Percentiles rank a stretch among this genome's conserved stretches.
These are phyloP conservation scores for Linnemannia schmuckeri DNA, from an alignment of 192 early-diverging fungal species.

Conservation along the genomic window DNA sequence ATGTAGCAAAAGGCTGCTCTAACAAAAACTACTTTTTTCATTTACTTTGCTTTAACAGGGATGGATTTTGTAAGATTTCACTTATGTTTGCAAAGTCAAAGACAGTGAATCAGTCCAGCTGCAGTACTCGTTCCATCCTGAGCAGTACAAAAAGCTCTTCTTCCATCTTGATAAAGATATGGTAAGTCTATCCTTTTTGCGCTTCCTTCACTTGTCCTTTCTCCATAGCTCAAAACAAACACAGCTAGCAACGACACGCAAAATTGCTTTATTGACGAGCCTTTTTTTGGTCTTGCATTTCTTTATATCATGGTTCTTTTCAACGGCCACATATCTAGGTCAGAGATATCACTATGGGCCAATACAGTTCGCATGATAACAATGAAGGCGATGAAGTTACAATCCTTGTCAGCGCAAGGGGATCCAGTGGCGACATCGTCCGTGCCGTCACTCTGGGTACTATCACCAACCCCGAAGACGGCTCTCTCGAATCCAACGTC, in stretches of 20 bases:
- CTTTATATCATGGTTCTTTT: not conserved
- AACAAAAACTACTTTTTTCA: too few relatives aligned
- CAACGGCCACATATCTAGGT: not conserved
- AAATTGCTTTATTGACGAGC: too few relatives aligned
- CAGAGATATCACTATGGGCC: not conserved
- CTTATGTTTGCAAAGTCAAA: not conserved
- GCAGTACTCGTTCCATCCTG: not conserved
- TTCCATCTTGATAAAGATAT: not conserved
- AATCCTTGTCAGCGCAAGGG: not conserved
- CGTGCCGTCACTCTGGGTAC: not conserved
- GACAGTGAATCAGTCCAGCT: not conserved
- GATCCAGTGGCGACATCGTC: not conserved
- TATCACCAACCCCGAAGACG: not conserved
- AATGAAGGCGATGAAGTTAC: not conserved
- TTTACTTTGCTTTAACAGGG: too few relatives aligned
- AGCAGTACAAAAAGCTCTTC: not conserved
- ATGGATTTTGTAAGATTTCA: not conserved
- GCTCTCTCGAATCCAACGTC: not conserved
- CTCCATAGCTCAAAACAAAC: too few relatives aligned
- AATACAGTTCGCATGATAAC: not conserved
- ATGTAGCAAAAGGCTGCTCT: too few relatives aligned
- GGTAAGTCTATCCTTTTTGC: not conserved
- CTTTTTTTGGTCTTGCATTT: not conserved
- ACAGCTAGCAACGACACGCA: too few relatives aligned
- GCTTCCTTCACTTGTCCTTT: not conserved